Base-by-base conservation (phyloP, 331 rosid genomes). In the Acacia pycnantha region DNA sequence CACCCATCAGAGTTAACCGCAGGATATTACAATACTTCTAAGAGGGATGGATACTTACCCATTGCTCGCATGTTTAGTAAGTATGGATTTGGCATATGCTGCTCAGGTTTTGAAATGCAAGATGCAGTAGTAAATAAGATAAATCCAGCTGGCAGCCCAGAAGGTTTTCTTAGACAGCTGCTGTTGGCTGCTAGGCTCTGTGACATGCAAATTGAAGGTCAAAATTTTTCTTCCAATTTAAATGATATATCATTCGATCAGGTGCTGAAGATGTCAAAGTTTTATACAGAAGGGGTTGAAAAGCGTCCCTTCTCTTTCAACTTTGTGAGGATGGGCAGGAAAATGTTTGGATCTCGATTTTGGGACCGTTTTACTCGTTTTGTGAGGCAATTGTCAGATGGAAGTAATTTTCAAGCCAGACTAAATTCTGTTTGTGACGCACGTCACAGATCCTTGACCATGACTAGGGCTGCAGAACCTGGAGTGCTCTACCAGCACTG, bases 1-100 rank as follows among this genome's bases (percentile, higher is more conserved):
- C 97, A 93, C 75, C 94, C 97, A 29, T 93, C 97, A 1, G 98
- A 94, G 90, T 83, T 93, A 81, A 93, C 93, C 2, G 92, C 98
- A 37, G 98, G 98, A 31, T 94, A 93, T 76, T 94, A 89, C 89
- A 94, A 91, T 77, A 91, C 95, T 81, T 82, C 64, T 11, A 67
- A 76, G 40, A 83, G 95, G 85, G 91, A 93, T 11, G 98, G 97
- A 75, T 93, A 90, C 87, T 86, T 89, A 22, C 95, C 94, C 73
- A 82, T 93, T 59, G 91, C 87, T 53, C 93, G 97, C 82, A 84
- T 95, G 90, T 82, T 95, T 81, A 93, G 91, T 29, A 87, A 87
- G 88, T 83, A 93, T 64, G 89, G 94, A 48, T 93, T 93, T 77
- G 76, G 92, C 4, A 78, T 91, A 82, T 92, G 98, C 83, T 92